Conservation (phyloP, 805 yeast species). For the Ogataea pilisensis region DNA sequence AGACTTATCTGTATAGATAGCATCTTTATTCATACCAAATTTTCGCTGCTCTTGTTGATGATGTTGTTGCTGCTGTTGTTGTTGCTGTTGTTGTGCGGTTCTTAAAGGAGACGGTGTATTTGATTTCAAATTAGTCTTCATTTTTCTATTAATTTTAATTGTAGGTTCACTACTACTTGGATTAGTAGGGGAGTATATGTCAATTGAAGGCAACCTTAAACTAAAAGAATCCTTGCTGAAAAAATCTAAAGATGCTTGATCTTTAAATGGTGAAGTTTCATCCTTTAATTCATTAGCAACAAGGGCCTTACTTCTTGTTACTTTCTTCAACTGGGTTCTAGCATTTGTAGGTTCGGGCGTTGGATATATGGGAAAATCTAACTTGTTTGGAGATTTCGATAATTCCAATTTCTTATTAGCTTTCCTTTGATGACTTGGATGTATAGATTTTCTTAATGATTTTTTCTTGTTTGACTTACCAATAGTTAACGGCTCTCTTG, state of each 20-base stretch:
- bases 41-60: no score
- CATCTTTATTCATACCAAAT: neutral
- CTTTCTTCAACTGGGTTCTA: neutral
- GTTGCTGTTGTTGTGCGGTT: neutral
- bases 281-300: constrained; percentile 3
- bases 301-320: neutral
- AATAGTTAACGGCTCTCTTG: constrained; percentile 29
- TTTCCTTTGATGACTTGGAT: constrained; percentile 3
- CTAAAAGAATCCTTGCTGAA: constrained; percentile 10
- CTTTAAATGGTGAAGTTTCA: constrained; percentile 22
- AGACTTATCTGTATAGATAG: constrained; percentile 2
- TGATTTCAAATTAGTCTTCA: constrained; percentile 4
- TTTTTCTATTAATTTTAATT: constrained; percentile 21
- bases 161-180: constrained; percentile 28
- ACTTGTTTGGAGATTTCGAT: neutral
- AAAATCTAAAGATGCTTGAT: constrained; percentile 3
- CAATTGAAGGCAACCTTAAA: constrained; percentile 22
- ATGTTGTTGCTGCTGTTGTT: no score
- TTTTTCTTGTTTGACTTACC: constrained; percentile 22
- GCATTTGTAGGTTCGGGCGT: neutral
- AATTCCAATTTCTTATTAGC: constrained; percentile 1
- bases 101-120: constrained; percentile 11
- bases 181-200: constrained; percentile 13
- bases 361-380: neutral
- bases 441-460: constrained; percentile 20